These are phyloP conservation scores for Helicostylum pulchrum DNA, from an alignment of 192 early-diverging fungal genomes.

Conservation along the genomic window DNA sequence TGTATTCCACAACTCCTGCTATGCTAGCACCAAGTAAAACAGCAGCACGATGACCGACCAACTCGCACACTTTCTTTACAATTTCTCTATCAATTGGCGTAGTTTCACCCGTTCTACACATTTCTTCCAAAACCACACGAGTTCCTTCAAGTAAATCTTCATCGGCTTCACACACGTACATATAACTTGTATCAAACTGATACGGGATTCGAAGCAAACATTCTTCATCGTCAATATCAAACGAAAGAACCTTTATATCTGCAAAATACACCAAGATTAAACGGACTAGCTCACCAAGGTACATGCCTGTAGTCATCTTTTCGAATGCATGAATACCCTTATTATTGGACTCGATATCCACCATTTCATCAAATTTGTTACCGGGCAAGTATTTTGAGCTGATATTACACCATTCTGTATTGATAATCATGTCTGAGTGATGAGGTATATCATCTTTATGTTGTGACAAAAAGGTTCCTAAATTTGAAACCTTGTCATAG, in stretches of 20 bases:
- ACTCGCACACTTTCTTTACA: constrained; percentile 72
- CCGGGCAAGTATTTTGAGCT: constrained; percentile 70
- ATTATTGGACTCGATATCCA: constrained; percentile 81
- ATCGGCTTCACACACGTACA: constrained; percentile 73
- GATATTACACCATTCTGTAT: constrained; percentile 94
- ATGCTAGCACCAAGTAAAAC: constrained; percentile 59
- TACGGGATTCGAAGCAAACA: constrained; percentile 59
- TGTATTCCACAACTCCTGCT: constrained; percentile 53
- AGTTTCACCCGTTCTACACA: constrained; percentile 59
- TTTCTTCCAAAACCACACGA: constrained; percentile 66
- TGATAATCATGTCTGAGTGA: constrained; percentile 79
- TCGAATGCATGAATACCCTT: constrained; percentile 80
- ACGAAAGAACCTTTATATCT: constrained; percentile 66
- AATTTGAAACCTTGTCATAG: constrained; percentile 62
- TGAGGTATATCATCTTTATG: constrained; percentile 6
- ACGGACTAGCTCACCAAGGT: constrained; percentile 84
- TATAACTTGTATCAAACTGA: constrained; percentile 71
- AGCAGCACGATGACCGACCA: constrained; percentile 70
- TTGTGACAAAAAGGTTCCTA: constrained; percentile 38
- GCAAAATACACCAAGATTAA: constrained; percentile 73
- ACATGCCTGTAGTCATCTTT: constrained; percentile 92
- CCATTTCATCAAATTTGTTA: constrained; percentile 73
- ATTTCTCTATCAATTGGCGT: constrained; percentile 76
- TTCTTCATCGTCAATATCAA: constrained; percentile 32
- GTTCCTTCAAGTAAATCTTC: constrained; percentile 61